Percentiles rank a stretch among this genome's conserved stretches.
phyloP scores from a whole-genome alignment of 192 early-diverging fungal species.

The Pecoramyces ruminantium region DNA sequence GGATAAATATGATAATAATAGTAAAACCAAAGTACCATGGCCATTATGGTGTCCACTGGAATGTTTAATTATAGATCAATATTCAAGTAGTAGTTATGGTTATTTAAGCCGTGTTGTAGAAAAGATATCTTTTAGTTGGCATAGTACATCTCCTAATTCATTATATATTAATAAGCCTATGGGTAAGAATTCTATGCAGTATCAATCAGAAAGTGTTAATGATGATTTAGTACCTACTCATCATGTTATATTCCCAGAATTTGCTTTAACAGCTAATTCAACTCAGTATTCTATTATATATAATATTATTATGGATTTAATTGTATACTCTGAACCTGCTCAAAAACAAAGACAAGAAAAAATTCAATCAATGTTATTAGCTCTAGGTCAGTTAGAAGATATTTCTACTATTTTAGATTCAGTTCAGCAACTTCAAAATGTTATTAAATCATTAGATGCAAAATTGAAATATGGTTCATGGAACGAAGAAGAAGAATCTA shows the following conservation, averaged over 20 bases:
- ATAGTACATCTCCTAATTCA: slow-evolving; percentile 50
- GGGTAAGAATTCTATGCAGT: slow-evolving; percentile 11
- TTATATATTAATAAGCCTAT: slow-evolving; percentile 27
- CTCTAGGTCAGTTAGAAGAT: neutral
- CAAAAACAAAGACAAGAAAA: neutral
- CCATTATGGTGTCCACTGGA: slow-evolving; percentile 55
- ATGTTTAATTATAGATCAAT: slow-evolving; percentile 30
- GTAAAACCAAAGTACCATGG: slow-evolving; percentile 13
- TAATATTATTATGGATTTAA: neutral
- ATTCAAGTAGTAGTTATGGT: slow-evolving; percentile 7
- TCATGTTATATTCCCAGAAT: slow-evolving; percentile 51
- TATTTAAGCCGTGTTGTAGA: slow-evolving; percentile 43
- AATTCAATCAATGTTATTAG: neutral
- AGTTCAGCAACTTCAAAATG: neutral
- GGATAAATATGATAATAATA: neutral
- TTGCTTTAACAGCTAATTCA: neutral
- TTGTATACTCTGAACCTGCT: neutral
- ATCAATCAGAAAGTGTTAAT: slow-evolving; percentile 4
- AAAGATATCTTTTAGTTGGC: slow-evolving; percentile 30
- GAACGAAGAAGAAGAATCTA: neutral
- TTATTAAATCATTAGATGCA: neutral
- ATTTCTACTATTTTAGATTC: neutral
- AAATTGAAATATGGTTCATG: neutral
- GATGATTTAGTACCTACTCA: slow-evolving; percentile 35
- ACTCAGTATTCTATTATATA: neutral